A percentile compares a stretch with the other conserved stretches of the same genome.
Evolutionary conservation across 164 flowering plant genomes (phyloP).

Genomic region (Euptelea pleiosperma): DNA sequence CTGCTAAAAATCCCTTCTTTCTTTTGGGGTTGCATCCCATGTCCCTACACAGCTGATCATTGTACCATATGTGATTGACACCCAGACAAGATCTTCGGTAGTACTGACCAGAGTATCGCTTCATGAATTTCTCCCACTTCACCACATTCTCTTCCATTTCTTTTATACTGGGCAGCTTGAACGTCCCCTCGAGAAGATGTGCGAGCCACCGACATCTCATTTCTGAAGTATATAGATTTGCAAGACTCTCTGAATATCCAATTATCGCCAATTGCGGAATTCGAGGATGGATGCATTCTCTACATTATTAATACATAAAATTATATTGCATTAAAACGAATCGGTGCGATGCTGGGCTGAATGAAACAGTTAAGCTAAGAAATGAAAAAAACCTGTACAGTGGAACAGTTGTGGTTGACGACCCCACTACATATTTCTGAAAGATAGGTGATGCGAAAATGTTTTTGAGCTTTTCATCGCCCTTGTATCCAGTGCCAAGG

Average conservation of each 20-base stretch:
- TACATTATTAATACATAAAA: conserved; percentile 14
- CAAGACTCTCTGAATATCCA: conserved; percentile 49
- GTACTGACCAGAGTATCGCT: conserved; percentile 27
- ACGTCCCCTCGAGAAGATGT: conserved; percentile 25
- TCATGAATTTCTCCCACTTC: conserved; percentile 48
- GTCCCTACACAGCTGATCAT: conserved; percentile 67
- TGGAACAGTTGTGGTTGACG: conserved; percentile 29
- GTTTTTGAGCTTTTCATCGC: conserved; percentile 47
- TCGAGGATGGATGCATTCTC: conserved; percentile 51
- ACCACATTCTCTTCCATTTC: conserved; percentile 51
- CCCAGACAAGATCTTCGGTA: conserved; percentile 47
- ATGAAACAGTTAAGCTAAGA: neutral
- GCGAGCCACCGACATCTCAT: conserved; percentile 56
- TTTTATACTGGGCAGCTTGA: conserved; percentile 39
- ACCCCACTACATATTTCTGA: conserved; percentile 28
- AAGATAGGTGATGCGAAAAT: conserved; percentile 42
- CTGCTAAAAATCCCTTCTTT: conserved; percentile 52
- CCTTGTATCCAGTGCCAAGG: conserved; percentile 57
- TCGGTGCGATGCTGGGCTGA: neutral
- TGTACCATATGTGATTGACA: conserved; percentile 60
- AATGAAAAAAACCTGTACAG: conserved; percentile 48
- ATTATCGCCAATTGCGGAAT: conserved; percentile 62
- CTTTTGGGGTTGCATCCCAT: conserved; percentile 64
- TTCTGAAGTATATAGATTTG: conserved; percentile 56
- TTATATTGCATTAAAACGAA: neutral